Evolutionary conservation across 1,139 yeast genomes (phyloP).

Genomic region (Candida frijolesensis): DNA sequence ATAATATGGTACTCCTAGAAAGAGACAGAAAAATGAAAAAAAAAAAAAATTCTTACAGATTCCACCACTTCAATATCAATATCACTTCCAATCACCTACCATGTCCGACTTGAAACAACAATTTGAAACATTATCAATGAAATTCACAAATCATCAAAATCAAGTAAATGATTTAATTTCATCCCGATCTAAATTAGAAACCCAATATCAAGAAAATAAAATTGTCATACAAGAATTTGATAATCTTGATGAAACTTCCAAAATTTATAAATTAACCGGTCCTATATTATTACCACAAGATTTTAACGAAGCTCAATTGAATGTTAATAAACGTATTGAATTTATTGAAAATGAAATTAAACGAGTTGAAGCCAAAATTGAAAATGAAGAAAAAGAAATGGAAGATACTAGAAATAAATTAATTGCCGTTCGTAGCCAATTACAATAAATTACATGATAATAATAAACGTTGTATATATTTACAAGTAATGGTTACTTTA

Average conservation of each 20-base stretch:
- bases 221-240: conserved; percentile 86
- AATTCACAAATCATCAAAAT: conserved; percentile 38
- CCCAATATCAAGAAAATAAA: conserved; percentile 86
- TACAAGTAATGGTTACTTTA: conserved; percentile 20
- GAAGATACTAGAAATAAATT: conserved; percentile 53
- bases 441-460: too few species aligned
- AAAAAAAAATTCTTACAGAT: not conserved
- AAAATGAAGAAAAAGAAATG: conserved; percentile 50
- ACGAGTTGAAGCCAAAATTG: conserved; percentile 63
- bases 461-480: not conserved
- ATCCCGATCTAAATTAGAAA: conserved; percentile 71
- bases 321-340: conserved; percentile 86
- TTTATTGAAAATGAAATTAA: conserved; percentile 78
- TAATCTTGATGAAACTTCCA: conserved; percentile 57
- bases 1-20: too few species aligned
- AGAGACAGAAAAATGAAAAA: not conserved
- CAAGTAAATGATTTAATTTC: conserved; percentile 49
- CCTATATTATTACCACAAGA: conserved; percentile 92
- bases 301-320: conserved; percentile 72
- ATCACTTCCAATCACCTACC: not conserved
- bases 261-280: conserved; percentile 86
- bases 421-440: conserved; percentile 36
- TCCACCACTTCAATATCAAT: not conserved
- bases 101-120: conserved; percentile 24
- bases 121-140: conserved; percentile 44